A percentile compares a stretch with the other conserved stretches of the same genome.
Evolutionary conservation across 2,329 filamentous ascomycete genomes (phyloP).

Genomic region (Cyclaneusma minus): DNA sequence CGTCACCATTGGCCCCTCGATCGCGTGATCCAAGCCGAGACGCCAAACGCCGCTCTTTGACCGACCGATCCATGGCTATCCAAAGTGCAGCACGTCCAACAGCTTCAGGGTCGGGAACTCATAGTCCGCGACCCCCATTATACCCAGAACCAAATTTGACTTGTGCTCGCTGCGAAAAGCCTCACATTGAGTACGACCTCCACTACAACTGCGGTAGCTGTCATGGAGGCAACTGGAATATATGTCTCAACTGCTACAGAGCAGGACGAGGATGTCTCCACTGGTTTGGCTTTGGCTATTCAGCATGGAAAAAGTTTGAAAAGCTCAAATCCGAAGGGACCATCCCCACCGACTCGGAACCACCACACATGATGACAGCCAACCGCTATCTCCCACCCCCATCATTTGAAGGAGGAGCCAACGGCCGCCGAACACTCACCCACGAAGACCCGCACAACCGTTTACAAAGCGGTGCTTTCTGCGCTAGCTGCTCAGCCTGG

Average conservation of each 20-base stretch:
- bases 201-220: conserved; percentile 73
- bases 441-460: conserved; percentile 51
- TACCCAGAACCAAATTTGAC: conserved; percentile 57
- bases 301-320: conserved; percentile 54
- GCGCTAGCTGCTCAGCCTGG: conserved; percentile 56
- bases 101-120: conserved; percentile 15
- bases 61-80: conserved; percentile 15
- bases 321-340: conserved; percentile 22
- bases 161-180: conserved; percentile 55
- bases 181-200: conserved; percentile 68
- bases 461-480: conserved; percentile 71
- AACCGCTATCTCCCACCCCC: conserved; percentile 39
- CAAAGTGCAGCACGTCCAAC: conserved; percentile 15
- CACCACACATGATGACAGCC: conserved; percentile 41
- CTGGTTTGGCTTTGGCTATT: conserved; percentile 77
- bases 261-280: conserved; percentile 61
- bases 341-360: conserved; percentile 21
- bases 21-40: conserved; percentile 2
- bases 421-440: conserved; percentile 41
- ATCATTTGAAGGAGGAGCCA: conserved; percentile 31
- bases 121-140: conserved; percentile 11
- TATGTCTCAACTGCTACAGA: conserved; percentile 73
- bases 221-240: conserved; percentile 53
- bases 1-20: conserved; percentile 15
- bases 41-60: conserved; percentile 4